Percentiles rank a stretch among this genome's conserved stretches.
Conservation (phyloP, 164 flowering plant species). For the Magnolia kwangsiensis region DNA sequence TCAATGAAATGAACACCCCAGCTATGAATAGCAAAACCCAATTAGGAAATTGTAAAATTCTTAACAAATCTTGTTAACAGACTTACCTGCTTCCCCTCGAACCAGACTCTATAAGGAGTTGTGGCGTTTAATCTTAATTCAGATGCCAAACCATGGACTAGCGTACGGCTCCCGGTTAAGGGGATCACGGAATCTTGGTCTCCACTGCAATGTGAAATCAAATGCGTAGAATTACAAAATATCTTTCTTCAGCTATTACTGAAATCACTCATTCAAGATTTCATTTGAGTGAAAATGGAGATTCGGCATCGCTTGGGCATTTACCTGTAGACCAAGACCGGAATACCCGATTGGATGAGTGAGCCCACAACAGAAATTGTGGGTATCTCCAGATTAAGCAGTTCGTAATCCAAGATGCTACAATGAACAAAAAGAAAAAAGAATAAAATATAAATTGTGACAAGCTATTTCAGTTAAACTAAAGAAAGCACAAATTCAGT, state of each 20-base stretch:
- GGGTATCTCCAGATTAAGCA: conserved; percentile 73
- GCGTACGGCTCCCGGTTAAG: conserved; percentile 66
- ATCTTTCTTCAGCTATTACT: background rate
- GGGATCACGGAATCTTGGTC: conserved; percentile 96
- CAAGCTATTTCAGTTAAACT: conserved; percentile 1
- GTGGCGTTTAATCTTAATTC: conserved; percentile 55
- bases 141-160: conserved; percentile 58
- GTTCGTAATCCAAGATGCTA: conserved; percentile 70
- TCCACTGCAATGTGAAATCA: conserved; percentile 43
- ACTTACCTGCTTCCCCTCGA: conserved; percentile 68
- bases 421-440: conserved; percentile 1
- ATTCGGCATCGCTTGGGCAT: background rate
- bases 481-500: background rate
- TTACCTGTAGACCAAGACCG: conserved; percentile 37
- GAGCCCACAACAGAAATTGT: conserved; percentile 62
- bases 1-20: no score
- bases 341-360: conserved; percentile 60
- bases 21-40: no score
- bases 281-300: background rate
- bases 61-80: background rate
- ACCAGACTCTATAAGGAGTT: conserved; percentile 86
- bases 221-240: background rate
- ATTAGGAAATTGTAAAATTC: no score
- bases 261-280: background rate
- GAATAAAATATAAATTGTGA: background rate